phyloP scores from a whole-genome alignment of 257 asterid genomes.

The Echites panduratus region DNA sequence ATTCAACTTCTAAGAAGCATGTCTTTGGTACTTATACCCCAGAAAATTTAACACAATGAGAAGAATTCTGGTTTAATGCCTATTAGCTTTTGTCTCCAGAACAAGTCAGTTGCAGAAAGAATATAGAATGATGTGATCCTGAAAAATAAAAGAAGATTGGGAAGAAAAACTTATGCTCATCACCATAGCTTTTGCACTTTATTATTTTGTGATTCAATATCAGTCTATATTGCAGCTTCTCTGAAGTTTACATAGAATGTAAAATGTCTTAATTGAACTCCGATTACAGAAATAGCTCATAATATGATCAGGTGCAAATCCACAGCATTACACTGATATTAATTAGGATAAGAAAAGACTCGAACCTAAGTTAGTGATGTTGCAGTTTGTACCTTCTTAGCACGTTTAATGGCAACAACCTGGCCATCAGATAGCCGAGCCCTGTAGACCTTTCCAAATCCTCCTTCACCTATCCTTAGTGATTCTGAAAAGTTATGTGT shows the following conservation, averaged over 20 bases:
- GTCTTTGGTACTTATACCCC: neutral
- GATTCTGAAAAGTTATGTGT: conserved; percentile 74
- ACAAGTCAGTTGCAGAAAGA: neutral
- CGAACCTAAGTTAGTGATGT: neutral
- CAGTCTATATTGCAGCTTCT: neutral
- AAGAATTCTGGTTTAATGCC: neutral
- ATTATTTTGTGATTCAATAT: neutral
- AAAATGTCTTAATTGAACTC: neutral
- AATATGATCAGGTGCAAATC: neutral
- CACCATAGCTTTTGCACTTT: neutral
- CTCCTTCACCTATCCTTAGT: conserved; percentile 79
- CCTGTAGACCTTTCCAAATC: conserved; percentile 87
- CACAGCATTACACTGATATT: neutral
- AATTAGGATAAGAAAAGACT: neutral
- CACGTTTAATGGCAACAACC: conserved; percentile 89
- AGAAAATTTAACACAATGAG: neutral
- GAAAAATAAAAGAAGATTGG: neutral
- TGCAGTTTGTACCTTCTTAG: conserved; percentile 59
- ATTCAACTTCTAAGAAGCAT: neutral
- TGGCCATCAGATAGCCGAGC: conserved; percentile 80
- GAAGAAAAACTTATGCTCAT: neutral
- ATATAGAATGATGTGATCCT: neutral
- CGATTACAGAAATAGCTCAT: neutral
- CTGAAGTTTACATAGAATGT: neutral
- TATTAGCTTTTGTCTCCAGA: neutral